Evolutionary conservation across 2,329 filamentous ascomycete genomes (phyloP), one percentile per base, ranked within the genome.

Genomic region (Intubia oerlemansii): DNA sequence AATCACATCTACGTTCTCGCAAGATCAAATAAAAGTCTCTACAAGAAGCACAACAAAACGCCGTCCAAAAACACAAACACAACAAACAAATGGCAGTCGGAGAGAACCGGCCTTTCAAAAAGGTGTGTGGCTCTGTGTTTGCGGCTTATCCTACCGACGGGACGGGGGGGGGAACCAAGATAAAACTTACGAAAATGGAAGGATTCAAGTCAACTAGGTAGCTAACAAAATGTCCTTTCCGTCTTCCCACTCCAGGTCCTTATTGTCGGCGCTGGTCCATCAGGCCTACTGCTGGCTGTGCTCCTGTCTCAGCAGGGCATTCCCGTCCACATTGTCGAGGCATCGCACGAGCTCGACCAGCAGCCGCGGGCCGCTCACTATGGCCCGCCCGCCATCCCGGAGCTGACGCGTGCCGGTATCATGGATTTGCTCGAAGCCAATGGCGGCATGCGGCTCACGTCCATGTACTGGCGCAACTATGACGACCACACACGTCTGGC

Each of bases 311-410:
- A 59, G 37, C 52, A 59, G 29, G 52, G 54, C 25, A 62, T 69
- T 34, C 46, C 52, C 17, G 56, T 62, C 24, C 57, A 56, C 15
- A 50, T 69, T 14, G 49, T 73, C 30, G 68, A 75, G 39, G 57
- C 58, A 3, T 53, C 57, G 2, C 42, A 52, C 16, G 49, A 57
- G 30, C 52, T 72, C 25, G 63, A 70, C 47, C 51, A 59, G 32
- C 63, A 65, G 32, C 68, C 68, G 1, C 62, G 68, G 17, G 68
- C 68, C 10, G 62, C 66, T 3, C 64, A 71, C 44, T 72, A 71
- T 42, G 63, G 60, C 4, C 53, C 62, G 0, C 55, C 65, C 1
- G 66, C 65, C 2, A 57, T 66, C 24, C 59, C 59, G 22, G 65
- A 68, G 33, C 54, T 75, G 27, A 42, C 51, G 23, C 56, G 62